Base-by-base conservation (phyloP, 768 basidiomycete species). In the Lactifluus volemus region DNA sequence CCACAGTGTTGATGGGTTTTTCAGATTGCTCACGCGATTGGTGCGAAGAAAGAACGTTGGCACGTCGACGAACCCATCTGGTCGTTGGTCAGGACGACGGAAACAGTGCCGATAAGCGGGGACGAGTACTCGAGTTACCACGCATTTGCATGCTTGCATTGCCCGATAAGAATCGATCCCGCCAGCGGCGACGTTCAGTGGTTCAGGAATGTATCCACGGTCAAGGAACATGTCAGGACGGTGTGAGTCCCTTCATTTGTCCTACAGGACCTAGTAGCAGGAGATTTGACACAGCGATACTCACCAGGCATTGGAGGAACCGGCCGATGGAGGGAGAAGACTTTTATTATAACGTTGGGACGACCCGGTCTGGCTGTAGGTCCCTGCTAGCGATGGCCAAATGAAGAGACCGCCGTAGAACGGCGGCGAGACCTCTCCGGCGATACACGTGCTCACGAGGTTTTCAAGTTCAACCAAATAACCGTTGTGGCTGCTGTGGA, bases 91-190 rank as follows among this genome's bases (percentile, higher is more conserved):
- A 19, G 47, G 9, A 4, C 39, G 21, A 2, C 42, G 10, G 29
- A 25, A 29, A n/a, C 25, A 8, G 19, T n/a, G 21, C 47, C 19
- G 14, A 21, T 55, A 19, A 25, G 10, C 41, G 41, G 32, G 36
- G 53, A 49, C 21, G 39, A 41, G 9, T n/a, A 34, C 25, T 0
- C 38, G n/a, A 29, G 5, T n/a, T 6, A 51, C 25, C 51, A 39
- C 5, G 58, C 58, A 39, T 59, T 53, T 19, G 58, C 51, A 5
- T 59, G 58, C 36, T 2, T 59, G 51, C 45, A 21, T 45, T 59
- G 58, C 12, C 58, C 58, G 4, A 1, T 17, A 8, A 30, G 25
- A 9, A 38, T 59, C 7, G 50, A 59, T 47, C 2, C 12, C 29
- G 38, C 6, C 19, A 53, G 12, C 12, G 58, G 58, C n/a, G 14